Base-by-base conservation (phyloP, 306 rosid species). In the Glycine soja region DNA sequence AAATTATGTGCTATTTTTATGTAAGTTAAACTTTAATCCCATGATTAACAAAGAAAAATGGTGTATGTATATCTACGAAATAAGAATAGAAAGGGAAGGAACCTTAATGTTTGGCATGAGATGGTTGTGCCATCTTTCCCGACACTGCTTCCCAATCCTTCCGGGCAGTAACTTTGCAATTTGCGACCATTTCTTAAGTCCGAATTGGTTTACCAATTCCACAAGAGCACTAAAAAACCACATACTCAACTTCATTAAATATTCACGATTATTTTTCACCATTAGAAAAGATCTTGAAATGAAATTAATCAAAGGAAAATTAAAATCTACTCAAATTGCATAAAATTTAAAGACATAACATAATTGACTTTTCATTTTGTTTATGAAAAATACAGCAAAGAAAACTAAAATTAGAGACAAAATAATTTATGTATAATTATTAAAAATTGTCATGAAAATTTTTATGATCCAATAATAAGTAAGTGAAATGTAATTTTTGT, bases 121-220 rank as follows among this genome's bases (percentile, higher is more conserved):
- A 89, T 94, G 96, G 45, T 92, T 92, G 85, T 85, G 90, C 96
- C 97, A 94, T 84, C 98, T 89, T 78, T 94, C 97, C 38, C 97
- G 82, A 12, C 97, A 90, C 57, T 94, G 93, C 80, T 92, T 94
- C 10, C 92, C 98, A 8, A 81, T 86, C 72, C 97, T 86, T 10
- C 90, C 90, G 2, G 3, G 30, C 1, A 61, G 73, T 48, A 36
- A n/a, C 15, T 78, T 87, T 2, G 97, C 93, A 52, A 93, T 84
- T 53, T 80, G 70, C 0, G 93, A 77, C 98, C 98, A 93, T 76
- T 90, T 91, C 30, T 84, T 90, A 0, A 10, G 30, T 2, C 97
- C 97, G 52, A 36, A 30, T 5, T 58, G n/a, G 6, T 48, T 77
- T 3, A 91, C 94, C 78, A 91, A 74, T 30, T 84, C 79, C 59